Evolutionary conservation across 1,284 basidiomycete genomes (phyloP).

Genomic region (Schizophyllum amplum): DNA sequence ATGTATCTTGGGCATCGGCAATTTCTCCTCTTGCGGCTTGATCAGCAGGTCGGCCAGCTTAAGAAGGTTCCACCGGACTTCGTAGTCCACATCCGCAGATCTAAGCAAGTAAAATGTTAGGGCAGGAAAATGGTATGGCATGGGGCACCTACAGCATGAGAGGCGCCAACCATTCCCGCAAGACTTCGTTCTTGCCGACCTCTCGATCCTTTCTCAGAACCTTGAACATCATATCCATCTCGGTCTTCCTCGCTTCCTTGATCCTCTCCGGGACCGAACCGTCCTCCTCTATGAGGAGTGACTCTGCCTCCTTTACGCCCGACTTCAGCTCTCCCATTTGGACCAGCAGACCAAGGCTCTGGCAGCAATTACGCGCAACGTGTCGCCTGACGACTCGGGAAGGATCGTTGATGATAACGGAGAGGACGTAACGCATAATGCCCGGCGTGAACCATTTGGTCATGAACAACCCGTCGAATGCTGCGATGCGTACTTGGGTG

Average conservation of each 20-base stretch:
- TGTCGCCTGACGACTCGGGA: conserved; percentile 80
- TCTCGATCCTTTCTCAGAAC: conserved; percentile 77
- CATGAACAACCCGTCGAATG: conserved; percentile 90
- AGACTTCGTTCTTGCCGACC: conserved; percentile 74
- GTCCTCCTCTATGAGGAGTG: conserved; percentile 78
- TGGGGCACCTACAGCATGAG: conserved; percentile 60
- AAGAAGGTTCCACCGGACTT: conserved; percentile 86
- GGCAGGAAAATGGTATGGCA: background rate
- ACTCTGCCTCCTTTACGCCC: conserved; percentile 64
- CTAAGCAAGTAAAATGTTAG: conserved; percentile 28
- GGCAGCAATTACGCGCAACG: conserved; percentile 80
- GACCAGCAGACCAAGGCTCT: conserved; percentile 82
- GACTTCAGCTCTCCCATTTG: conserved; percentile 87
- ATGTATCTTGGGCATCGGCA: conserved; percentile 84
- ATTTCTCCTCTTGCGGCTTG: conserved; percentile 70
- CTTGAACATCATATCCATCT: conserved; percentile 76
- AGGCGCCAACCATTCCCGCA: conserved; percentile 75
- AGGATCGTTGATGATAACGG: conserved; percentile 84
- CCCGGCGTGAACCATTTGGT: conserved; percentile 82
- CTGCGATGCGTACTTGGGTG: conserved; percentile 83
- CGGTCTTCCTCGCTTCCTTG: conserved; percentile 72
- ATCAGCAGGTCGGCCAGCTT: conserved; percentile 91
- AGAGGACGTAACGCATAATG: conserved; percentile 84
- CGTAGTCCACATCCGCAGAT: conserved; percentile 68
- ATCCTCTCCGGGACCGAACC: conserved; percentile 60